Evolutionary conservation across 345 rosid genomes (phyloP), one percentile per base, ranked within the genome.

Genomic region (Luvunga scandens): DNA sequence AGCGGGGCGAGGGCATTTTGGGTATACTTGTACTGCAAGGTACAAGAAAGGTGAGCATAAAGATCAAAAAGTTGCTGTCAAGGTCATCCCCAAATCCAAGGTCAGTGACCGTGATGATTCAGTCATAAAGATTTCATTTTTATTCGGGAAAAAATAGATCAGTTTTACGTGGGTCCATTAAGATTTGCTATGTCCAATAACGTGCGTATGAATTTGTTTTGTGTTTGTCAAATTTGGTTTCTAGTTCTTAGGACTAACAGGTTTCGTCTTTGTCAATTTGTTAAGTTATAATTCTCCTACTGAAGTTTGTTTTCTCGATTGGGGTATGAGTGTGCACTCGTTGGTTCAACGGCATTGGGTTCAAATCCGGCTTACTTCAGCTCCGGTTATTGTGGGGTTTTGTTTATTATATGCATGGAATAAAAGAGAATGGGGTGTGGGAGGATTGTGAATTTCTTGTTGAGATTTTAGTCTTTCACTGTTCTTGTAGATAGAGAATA

Each of bases 1-100:
- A 80, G 94, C 94, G 63, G 99, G 99, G 64, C 77, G 99, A 81
- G 99, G 99, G 38, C 99, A 97, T 90, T 94, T 91, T 83, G 99
- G 99, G 71, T 94, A 90, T 72, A 94, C 99, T 79, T 94, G 99
- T 77, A 89, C 92, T 78, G 99, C 98, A 24, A 92, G 75, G 86
- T 94, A 88, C 84, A 97, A 90, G 89, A 94, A 93, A 83, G 98
- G 99, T 66, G 96, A 90, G 76, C 84, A 85, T 63, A 93, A 94
- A 77, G 98, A 93, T 64, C 93, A 87, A 71, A 91, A 86, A 72
- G 99, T 93, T 78, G 99, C 98, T 72, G 94, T 97, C 61, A 97
- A 97, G 86, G 90, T 94, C 87, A 91, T 97, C 67, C 98, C 98
- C 53, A 97, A 97, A 83, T 75, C 97, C 42, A 94, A 94, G 98